A percentile compares a stretch with the other conserved stretches of the same genome.
phyloP scores from a whole-genome alignment of 768 basidiomycete genomes.

The Favolaschia claudopus region DNA sequence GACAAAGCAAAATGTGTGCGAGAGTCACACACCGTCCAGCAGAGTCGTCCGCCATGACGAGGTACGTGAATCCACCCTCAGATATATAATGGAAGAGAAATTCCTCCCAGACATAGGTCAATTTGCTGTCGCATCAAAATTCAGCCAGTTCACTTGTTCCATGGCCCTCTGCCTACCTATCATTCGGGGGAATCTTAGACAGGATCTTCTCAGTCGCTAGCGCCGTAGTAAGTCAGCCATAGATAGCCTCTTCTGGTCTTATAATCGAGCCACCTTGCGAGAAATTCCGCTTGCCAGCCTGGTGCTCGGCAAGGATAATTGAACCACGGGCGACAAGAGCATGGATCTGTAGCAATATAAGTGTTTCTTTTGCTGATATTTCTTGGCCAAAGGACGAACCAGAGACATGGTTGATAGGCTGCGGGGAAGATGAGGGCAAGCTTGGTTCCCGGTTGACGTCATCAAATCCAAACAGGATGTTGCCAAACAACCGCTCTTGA shows the following conservation, averaged over 20 bases:
- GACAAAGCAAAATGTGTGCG: neutral
- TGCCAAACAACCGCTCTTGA: too few relatives aligned
- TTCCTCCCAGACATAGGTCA: conserved; percentile 91
- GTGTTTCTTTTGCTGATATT: neutral
- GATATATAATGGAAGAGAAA: conserved; percentile 95
- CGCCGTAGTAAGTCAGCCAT: neutral
- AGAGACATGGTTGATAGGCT: conserved; percentile 55
- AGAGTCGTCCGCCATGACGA: conserved; percentile 95
- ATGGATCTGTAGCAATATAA: conserved; percentile 63
- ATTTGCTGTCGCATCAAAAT: conserved; percentile 54
- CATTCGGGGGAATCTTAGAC: conserved; percentile 93
- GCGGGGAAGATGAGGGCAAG: too few relatives aligned
- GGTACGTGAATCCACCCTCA: conserved; percentile 84
- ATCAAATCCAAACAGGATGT: too few relatives aligned
- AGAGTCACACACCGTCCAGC: conserved; percentile 73
- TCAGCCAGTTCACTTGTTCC: conserved; percentile 26
- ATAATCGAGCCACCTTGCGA: conserved; percentile 71
- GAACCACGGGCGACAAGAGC: conserved; percentile 82
- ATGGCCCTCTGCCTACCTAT: conserved; percentile 62
- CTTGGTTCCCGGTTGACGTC: too few relatives aligned
- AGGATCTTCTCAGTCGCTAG: conserved; percentile 88
- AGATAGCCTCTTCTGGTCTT: neutral
- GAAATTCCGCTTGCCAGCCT: conserved; percentile 83
- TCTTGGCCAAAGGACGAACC: conserved; percentile 4
- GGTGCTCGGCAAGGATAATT: conserved; percentile 88